A percentile compares a stretch with the other conserved stretches of the same genome.
phyloP scores from a whole-genome alignment of 1,284 basidiomycete genomes.

The Phellinidium pouzarii region DNA sequence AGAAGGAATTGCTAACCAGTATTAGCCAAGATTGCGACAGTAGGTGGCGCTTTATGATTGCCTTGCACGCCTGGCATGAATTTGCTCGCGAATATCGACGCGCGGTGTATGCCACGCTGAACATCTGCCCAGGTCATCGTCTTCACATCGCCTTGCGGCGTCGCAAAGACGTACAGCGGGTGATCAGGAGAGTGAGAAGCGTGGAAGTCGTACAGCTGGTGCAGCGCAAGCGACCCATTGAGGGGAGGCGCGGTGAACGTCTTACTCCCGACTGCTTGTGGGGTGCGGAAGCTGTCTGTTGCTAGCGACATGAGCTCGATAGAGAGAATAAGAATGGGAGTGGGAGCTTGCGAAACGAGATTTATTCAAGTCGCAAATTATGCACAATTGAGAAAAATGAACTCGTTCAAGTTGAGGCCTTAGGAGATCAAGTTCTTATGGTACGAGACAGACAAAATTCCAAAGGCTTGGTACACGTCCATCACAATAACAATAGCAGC shows the following conservation, averaged over 20 bases:
- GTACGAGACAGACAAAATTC: too few species aligned
- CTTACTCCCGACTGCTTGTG: background rate
- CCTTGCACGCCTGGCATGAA: background rate
- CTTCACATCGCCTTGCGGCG: conserved; percentile 20
- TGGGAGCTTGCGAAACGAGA: background rate
- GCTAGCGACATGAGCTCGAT: background rate
- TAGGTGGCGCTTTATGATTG: conserved; percentile 3
- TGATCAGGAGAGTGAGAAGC: conserved; percentile 23
- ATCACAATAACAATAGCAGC: too few species aligned
- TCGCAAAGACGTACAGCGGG: conserved; percentile 29
- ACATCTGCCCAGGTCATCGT: conserved; percentile 20
- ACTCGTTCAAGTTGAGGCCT: too few species aligned
- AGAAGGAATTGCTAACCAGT: conserved; percentile 19
- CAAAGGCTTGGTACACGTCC: too few species aligned
- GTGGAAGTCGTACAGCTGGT: conserved; percentile 7
- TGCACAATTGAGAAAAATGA: too few species aligned
- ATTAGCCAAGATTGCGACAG: conserved; percentile 22
- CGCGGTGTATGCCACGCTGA: conserved; percentile 10
- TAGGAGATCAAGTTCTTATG: too few species aligned
- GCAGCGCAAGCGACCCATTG: background rate
- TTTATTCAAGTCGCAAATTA: too few species aligned
- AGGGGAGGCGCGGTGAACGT: conserved; percentile 3
- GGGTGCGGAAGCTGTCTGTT: conserved; percentile 1
- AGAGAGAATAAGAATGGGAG: background rate
- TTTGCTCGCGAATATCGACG: conserved; percentile 11